Evolutionary conservation across 129 eudicot genomes (phyloP).

Genomic region (Deinandra increscens): DNA sequence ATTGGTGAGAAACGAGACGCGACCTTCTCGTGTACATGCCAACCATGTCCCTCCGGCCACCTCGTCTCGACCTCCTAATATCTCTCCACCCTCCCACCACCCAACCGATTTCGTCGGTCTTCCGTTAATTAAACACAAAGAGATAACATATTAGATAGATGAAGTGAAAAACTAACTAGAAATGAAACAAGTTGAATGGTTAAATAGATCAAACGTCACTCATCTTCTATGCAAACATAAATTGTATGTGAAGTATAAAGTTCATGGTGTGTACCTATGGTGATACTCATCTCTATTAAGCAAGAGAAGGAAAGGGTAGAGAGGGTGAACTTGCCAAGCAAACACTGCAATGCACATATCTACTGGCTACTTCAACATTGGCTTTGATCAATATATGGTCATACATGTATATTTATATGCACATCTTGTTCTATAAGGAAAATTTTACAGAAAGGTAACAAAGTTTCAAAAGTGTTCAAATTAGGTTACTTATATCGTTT

Average conservation of each 20-base stretch:
- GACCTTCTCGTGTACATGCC: constrained; percentile 55
- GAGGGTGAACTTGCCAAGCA: constrained; percentile 75
- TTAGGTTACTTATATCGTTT: too few species aligned
- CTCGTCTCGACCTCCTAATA: constrained; percentile 74
- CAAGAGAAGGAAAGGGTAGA: constrained; percentile 69
- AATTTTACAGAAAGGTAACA: too few species aligned
- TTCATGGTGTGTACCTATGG: constrained; percentile 42
- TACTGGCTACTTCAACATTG: background rate
- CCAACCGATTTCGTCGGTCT: constrained; percentile 65
- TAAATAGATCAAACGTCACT: background rate
- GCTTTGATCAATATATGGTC: constrained; percentile 26
- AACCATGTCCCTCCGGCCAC: constrained; percentile 88
- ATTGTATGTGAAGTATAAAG: background rate
- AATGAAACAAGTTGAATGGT: background rate
- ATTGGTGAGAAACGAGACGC: constrained; percentile 72
- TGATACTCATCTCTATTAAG: constrained; percentile 85
- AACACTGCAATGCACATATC: constrained; percentile 70
- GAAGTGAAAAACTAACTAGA: background rate
- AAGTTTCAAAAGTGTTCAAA: too few species aligned
- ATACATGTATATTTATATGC: constrained; percentile 31
- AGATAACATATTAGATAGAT: background rate
- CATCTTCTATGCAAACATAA: background rate
- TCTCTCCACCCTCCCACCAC: constrained; percentile 85
- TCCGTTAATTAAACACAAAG: background rate
- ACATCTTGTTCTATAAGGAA: constrained; percentile 11